Percentiles rank a stretch among this genome's conserved stretches.
These are phyloP conservation scores for Microcyclosporella mali DNA, from an alignment of 2,329 filamentous ascomycete genomes.

Conservation along the genomic window DNA sequence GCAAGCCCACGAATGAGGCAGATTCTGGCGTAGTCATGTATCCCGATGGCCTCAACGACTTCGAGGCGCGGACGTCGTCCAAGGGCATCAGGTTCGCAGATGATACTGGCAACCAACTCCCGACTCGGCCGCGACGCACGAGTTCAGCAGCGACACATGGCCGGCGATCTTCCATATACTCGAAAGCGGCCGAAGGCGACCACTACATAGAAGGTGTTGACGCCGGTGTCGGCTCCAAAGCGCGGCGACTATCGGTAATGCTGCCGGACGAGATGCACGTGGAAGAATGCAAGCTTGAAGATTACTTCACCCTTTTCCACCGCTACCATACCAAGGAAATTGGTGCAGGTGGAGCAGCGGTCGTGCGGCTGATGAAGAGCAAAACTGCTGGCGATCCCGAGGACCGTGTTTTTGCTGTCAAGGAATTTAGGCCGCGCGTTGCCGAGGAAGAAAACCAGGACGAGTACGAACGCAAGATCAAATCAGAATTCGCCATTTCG, in stretches of 20 bases:
- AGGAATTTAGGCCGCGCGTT: conserved; percentile 74
- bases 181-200: conserved; percentile 23
- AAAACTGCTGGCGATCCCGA: conserved; percentile 49
- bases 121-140: conserved; percentile 17
- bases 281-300: conserved; percentile 39
- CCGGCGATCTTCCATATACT: conserved; percentile 29
- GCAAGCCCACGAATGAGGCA: conserved; percentile 8
- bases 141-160: conserved; percentile 25
- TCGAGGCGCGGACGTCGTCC: conserved; percentile 7
- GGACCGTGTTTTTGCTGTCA: conserved; percentile 70
- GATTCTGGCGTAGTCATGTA: conserved; percentile 8
- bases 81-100: conserved; percentile 20
- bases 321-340: conserved; percentile 68
- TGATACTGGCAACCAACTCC: conserved; percentile 4
- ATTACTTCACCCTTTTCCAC: conserved; percentile 55
- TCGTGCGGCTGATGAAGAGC: conserved; percentile 72
- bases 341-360: conserved; percentile 76
- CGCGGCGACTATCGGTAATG: conserved; percentile 28
- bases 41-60: conserved; percentile 16
- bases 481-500: conserved; percentile 82
- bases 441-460: conserved; percentile 57
- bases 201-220: conserved; percentile 27
- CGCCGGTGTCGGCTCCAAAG: conserved; percentile 31
- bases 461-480: conserved; percentile 83
- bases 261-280: conserved; percentile 28